Evolutionary conservation across 768 basidiomycete species (phyloP).

Genomic region (Termitomyces sp.): DNA sequence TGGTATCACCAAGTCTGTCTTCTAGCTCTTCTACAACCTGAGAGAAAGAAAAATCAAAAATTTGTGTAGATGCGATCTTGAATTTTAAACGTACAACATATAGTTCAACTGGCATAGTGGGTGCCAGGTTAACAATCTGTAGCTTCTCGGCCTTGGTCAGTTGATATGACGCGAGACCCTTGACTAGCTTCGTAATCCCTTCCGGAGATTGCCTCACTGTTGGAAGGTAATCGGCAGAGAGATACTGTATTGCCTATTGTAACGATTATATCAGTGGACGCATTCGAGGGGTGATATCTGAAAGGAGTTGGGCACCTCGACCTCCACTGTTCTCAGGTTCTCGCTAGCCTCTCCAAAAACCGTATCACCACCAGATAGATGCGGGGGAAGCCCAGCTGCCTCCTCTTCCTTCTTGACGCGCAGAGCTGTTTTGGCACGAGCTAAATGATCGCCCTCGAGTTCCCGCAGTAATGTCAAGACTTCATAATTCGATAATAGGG

Average conservation of each 20-base stretch:
- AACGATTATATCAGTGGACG: not conserved
- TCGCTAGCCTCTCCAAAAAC: conserved; percentile 52
- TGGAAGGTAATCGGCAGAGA: conserved; percentile 71
- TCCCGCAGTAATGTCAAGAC: conserved; percentile 74
- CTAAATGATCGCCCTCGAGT: conserved; percentile 69
- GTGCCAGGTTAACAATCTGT: conserved; percentile 87
- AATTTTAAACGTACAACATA: conserved; percentile 66
- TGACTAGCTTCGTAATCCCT: conserved; percentile 61
- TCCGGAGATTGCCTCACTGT: conserved; percentile 58
- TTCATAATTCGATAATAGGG: conserved; percentile 88
- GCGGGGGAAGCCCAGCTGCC: conserved; percentile 26
- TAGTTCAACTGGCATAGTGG: conserved; percentile 76
- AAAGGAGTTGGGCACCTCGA: conserved; percentile 49
- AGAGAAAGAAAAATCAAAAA: not conserved
- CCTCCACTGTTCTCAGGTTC: conserved; percentile 80
- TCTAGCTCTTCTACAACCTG: conserved; percentile 93
- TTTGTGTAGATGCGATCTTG: not conserved
- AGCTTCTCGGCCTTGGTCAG: conserved; percentile 92
- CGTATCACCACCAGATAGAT: conserved; percentile 1
- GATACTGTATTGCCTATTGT: conserved; percentile 76
- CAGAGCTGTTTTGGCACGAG: conserved; percentile 62
- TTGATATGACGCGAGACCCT: conserved; percentile 58
- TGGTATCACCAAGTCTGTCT: conserved; percentile 67
- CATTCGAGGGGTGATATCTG: not conserved
- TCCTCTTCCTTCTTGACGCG: conserved; percentile 80